Conservation (phyloP, 257 asterid genomes). For the Solanum virginianum region DNA sequence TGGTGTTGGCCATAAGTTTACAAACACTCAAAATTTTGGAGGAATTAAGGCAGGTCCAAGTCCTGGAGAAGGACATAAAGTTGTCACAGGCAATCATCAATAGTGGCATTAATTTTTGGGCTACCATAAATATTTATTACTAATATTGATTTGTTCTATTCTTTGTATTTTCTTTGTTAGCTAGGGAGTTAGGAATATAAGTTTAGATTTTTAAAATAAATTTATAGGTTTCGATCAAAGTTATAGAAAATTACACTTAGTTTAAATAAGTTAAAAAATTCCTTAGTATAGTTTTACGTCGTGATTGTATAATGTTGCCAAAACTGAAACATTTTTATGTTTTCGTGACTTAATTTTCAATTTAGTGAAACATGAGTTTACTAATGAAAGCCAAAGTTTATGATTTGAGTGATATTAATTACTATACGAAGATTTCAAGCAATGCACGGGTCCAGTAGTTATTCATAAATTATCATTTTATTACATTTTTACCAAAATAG, state of each 20-base stretch:
- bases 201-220: background rate
- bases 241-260: background rate
- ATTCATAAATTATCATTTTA: too few species aligned
- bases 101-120: background rate
- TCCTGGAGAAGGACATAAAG: conserved; percentile 7
- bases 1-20: background rate
- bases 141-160: background rate
- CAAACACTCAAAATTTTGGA: background rate
- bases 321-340: too few species aligned
- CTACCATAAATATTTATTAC: background rate
- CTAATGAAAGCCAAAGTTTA: background rate
- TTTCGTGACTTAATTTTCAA: background rate
- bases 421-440: too few species aligned
- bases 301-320: background rate
- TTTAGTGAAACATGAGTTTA: background rate
- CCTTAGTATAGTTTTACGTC: background rate
- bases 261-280: background rate
- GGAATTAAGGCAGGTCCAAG: conserved; percentile 6
- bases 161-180: background rate
- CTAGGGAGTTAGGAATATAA: background rate
- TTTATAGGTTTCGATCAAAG: background rate
- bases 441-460: too few species aligned
- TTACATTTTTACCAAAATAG: too few species aligned
- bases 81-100: background rate
- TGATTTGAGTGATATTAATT: background rate